Base-by-base conservation (phyloP, 192 early-diverging fungal species). In the Coemansia sp. region DNA sequence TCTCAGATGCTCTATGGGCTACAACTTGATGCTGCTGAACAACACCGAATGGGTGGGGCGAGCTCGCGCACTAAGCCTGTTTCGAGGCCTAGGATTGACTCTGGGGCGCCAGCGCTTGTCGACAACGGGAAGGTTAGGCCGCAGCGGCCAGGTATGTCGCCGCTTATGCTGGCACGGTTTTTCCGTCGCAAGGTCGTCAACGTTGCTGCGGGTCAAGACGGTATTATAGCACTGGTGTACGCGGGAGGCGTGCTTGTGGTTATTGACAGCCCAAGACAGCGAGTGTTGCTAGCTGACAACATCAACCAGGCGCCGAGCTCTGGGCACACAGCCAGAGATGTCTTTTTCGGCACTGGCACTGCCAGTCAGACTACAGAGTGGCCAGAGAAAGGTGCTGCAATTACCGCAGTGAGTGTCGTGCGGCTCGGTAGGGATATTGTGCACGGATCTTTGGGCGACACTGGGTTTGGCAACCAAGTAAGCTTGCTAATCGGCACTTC, bases 151-250 rank as follows among this genome's bases (percentile, higher is more conserved):
- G 65, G 51, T 27, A 29, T 78, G 3, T 29, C 66, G 63, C 80
- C 80, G n/a, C 78, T 78, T 61, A 78, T 83, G 76, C 49, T 83
- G 46, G 66, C 67, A 0, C 66, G 80, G 12, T 78, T 83, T 52
- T 72, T 55, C 40, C 52, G 52, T 31, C 49, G 73, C 12, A 34
- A 52, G 7, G 51, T 78, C 29, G 31, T 47, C 27, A 42, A 55
- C n/a, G 64, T 59, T 9, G 67, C 66, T 29, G 43, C 65, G 13
- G 59, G 73, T 12, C 55, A 54, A 18, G 70, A 75, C 31, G 80
- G 80, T 9, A 57, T 73, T 24, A 60, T 68, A 16, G 80, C 73
- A 0, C 36, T 75, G 22, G 51, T 57, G 0, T 83, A 78, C 52
- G 59, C 63, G 34, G 57, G 70, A 40, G 80, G 80, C 3, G 65